These are phyloP conservation scores for Talaromyces adpressus DNA, from an alignment of 495 filamentous ascomycete genomes.

Conservation along the genomic window DNA sequence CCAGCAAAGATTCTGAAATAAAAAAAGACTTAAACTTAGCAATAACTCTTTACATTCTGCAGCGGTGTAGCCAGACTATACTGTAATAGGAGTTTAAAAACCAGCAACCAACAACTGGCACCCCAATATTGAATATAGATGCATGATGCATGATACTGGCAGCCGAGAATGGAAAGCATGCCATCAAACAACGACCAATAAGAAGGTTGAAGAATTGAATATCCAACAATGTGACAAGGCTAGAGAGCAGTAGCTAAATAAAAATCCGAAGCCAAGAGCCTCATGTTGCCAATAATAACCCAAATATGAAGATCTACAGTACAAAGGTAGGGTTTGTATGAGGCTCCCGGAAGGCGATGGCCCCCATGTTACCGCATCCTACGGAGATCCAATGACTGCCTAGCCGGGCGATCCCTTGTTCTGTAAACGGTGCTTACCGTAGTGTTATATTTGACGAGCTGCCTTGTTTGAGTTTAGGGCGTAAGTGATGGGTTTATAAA, in stretches of 20 bases:
- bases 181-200: background rate
- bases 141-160: background rate
- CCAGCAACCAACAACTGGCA: too few relatives aligned
- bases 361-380: background rate
- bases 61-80: too few relatives aligned
- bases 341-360: background rate
- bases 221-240: background rate
- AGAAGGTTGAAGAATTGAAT: background rate
- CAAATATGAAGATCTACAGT: background rate
- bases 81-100: too few relatives aligned
- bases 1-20: background rate
- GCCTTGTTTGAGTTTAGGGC: background rate
- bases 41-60: too few relatives aligned
- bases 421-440: background rate
- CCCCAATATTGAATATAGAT: too few relatives aligned
- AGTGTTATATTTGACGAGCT: too few relatives aligned
- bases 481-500: background rate
- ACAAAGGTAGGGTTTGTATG: background rate
- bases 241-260: background rate
- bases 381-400: background rate
- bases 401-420: background rate
- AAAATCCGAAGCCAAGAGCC: background rate
- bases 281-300: background rate
- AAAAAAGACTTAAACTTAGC: background rate
- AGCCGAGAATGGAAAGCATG: background rate